Conservation (phyloP, 2,329 filamentous ascomycete species). For the Monosporascus sp. region DNA sequence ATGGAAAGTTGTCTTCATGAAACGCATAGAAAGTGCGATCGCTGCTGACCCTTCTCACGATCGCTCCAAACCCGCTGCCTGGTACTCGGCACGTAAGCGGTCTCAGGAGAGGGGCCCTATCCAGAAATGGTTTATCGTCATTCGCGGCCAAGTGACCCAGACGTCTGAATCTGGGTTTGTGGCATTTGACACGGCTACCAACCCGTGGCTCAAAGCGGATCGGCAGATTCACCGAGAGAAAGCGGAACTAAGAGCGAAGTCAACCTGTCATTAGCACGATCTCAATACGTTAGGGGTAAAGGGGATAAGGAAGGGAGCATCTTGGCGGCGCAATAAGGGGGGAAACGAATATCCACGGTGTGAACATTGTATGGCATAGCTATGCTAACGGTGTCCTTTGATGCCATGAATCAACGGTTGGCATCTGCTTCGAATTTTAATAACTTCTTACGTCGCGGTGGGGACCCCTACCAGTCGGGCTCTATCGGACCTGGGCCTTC, state of each 20-base stretch:
- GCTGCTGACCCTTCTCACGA: constrained; percentile 4
- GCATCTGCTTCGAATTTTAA: no score
- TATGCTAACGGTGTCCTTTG: no score
- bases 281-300: no score
- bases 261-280: background rate
- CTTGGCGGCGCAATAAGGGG: no score
- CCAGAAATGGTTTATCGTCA: constrained; percentile 14
- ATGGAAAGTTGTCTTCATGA: constrained; percentile 13
- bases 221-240: background rate
- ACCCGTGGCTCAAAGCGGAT: constrained; percentile 13
- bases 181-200: constrained; percentile 9
- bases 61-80: background rate
- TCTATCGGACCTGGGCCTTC: no score
- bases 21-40: constrained; percentile 3
- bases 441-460: no score
- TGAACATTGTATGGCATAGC: no score
- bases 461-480: no score
- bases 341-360: no score
- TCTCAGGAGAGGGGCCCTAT: constrained; percentile 1
- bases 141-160: constrained; percentile 11
- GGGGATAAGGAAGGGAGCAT: no score
- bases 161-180: constrained; percentile 8
- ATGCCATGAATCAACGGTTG: no score
- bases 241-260: background rate
- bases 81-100: background rate